A percentile compares a stretch with the other conserved stretches of the same genome.
phyloP scores from a whole-genome alignment of 441 rosid genomes.

The Arabidopsis hybrid region DNA sequence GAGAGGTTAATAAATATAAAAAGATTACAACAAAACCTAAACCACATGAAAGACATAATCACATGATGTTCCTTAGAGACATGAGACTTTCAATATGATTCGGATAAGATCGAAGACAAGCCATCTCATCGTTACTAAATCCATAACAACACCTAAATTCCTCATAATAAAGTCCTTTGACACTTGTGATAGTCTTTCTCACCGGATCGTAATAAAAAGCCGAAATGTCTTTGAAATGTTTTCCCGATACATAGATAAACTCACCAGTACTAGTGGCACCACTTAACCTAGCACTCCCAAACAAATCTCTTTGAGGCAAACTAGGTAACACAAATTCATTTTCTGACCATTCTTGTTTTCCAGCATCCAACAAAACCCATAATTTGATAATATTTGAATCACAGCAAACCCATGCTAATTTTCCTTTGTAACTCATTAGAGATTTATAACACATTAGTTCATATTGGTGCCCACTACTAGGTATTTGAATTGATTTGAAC shows the following conservation, averaged over 20 bases:
- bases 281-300: neutral
- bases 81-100: neutral
- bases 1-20: too few species aligned
- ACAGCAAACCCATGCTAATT: neutral
- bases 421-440: neutral
- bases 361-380: neutral
- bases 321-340: neutral
- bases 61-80: neutral
- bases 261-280: neutral
- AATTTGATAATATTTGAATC: neutral
- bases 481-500: neutral
- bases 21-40: neutral
- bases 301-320: neutral
- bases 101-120: neutral
- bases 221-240: neutral
- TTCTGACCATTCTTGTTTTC: neutral
- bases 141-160: neutral
- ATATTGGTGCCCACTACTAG: neutral
- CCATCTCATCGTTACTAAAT: neutral
- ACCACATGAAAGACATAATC: neutral
- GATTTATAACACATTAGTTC: neutral
- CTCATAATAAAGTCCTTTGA: neutral
- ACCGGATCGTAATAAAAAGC: neutral
- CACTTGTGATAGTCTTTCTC: neutral
- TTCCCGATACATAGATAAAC: neutral